Evolutionary conservation across 2,329 filamentous ascomycete species (phyloP), one percentile per base, ranked within the genome.

Genomic region (Polytolypa hystricis): DNA sequence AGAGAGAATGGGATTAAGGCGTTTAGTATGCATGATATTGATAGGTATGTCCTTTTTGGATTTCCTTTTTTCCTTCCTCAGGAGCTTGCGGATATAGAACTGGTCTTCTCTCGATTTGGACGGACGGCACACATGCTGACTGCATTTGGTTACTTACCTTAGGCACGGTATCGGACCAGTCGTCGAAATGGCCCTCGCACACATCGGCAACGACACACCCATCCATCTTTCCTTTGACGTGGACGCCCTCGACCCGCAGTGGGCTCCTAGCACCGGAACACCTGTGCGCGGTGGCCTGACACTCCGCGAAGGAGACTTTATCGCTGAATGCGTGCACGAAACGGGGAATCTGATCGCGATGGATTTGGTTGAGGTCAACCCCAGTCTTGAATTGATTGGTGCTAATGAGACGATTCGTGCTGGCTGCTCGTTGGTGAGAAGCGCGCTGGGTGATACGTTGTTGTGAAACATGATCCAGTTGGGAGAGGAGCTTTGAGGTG

Each of bases 181-280:
- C 46, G 86, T 98, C 66, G 91, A 96, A 54, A 93, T 95, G 89
- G 89, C 89, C n/a, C 72, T 98, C 36, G 89, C 81, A 20, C 87
- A 95, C 67, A 93, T 96, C 47, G 91, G 91, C 49, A 76, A 70
- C 53, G 91, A 96, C 58, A 95, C 87, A 0, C 91, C 91, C 28
- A 95, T 98, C 55, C 91, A 98, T 62, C 74, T 98, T 41, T 93
- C 85, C 25, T 96, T 98, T 53, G 91, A 98, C 57, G 85, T 98
- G 48, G 91, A 98, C 60, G 91, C 87, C 16, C 73, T 96, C 42
- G 91, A 98, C 60, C 91, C 91, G 18, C 81, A 86, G 72, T 95
- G 85, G 81, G 91, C 91, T 26, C 91, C 91, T 16, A 91, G 84
- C 60, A 98, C 91, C 0, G 91, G 91, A 12, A 96, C 91, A 3